These are phyloP conservation scores for Aspergillus spinulosporus DNA, from an alignment of 2,329 filamentous ascomycete genomes.

Conservation along the genomic window DNA sequence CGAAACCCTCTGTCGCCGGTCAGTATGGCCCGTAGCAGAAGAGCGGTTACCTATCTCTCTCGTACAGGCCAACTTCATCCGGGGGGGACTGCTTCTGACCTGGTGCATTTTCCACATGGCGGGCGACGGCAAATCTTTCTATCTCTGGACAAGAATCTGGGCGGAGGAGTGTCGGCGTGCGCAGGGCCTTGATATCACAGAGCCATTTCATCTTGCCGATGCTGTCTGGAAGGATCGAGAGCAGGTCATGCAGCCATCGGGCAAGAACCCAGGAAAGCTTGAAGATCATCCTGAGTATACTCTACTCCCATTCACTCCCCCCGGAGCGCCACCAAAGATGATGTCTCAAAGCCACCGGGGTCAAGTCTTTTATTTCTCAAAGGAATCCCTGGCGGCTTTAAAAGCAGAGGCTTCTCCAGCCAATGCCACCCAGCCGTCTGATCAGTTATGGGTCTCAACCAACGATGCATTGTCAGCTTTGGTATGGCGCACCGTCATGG, in stretches of 20 bases:
- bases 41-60: constrained; percentile 41
- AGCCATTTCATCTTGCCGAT: constrained; percentile 28
- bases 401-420: constrained; percentile 34
- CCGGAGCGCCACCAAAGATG: constrained; percentile 36
- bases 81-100: constrained; percentile 53
- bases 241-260: constrained; percentile 31
- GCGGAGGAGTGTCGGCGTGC: constrained; percentile 33
- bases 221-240: constrained; percentile 34
- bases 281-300: constrained; percentile 37
- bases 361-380: constrained; percentile 37
- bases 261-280: constrained; percentile 27
- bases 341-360: constrained; percentile 32
- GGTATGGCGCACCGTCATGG: constrained; percentile 37
- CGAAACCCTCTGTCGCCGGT: constrained; percentile 34
- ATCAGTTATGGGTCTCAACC: constrained; percentile 33
- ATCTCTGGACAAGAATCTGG: constrained; percentile 35
- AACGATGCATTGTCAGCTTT: constrained; percentile 41
- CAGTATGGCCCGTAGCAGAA: constrained; percentile 35
- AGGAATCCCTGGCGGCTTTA: constrained; percentile 29
- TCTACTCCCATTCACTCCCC: constrained; percentile 31
- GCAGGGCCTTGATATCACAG: constrained; percentile 27
- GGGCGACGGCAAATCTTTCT: constrained; percentile 37
- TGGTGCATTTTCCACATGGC: constrained; percentile 35
- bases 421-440: constrained; percentile 28
- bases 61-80: constrained; percentile 54